Evolutionary conservation across 306 rosid species (phyloP), one percentile per base, ranked within the genome.

Genomic region (Castanea mollissima): DNA sequence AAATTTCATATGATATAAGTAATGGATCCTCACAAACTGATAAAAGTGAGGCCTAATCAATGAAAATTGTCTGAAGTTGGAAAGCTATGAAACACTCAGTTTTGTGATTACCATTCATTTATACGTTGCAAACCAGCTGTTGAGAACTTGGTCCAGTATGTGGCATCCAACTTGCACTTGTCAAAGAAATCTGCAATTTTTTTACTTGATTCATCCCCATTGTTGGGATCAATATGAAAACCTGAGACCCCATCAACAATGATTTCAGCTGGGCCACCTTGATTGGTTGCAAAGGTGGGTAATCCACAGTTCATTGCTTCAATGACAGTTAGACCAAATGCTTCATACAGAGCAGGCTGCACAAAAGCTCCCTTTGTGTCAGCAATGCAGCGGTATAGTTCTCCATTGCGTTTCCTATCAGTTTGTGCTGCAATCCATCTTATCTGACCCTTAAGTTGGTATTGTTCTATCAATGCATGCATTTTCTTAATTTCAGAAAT

Each of bases 221-320:
- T 85, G 80, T 83, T 82, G 49, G 98, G 98, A 35, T 94, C 92
- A 60, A 94, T 83, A 73, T 91, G 98, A 91, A 91, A 94, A 52
- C 98, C 98, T 1, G 97, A 94, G 76, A 92, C 81, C 6, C 87
- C 97, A 85, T 92, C 97, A 55, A 92, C 88, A 60, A 94, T 91
- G 76, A 92, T 92, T 88, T 94, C 97, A 57, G 98, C 97, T 0
- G 98, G 98, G 44, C 98, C 98, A 23, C 98, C 98, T 89, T 94
- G 98, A 74, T 88, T 94, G 52, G 98, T 94, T 29, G 97, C 98
- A 90, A 94, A 94, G 32, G 97, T 92, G 21, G 98, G 97, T 76
- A 94, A 81, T 67, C 97, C 98, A 77, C 94, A 92, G 86, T 89
- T 94, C 98, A 94, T 94, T 82, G 98, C 98, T 87, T 94, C 98